Percentiles rank a stretch among this genome's conserved stretches.
phyloP scores from a whole-genome alignment of 1,284 basidiomycete genomes.

The Ceratobasidium sp. region DNA sequence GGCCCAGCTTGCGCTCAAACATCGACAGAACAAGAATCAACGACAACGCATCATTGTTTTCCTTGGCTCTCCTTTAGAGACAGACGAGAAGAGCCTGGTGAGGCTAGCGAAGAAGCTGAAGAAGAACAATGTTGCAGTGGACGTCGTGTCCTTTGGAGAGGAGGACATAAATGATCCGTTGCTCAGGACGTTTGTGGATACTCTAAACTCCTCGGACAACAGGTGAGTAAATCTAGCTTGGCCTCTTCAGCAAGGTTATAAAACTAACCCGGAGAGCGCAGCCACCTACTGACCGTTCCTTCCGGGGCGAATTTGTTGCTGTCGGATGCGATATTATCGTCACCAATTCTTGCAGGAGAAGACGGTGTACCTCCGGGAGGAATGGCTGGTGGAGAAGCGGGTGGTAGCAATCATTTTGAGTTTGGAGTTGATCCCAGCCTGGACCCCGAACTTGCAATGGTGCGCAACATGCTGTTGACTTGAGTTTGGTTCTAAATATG shows the following conservation, averaged over 20 bases:
- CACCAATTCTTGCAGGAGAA: conserved; percentile 86
- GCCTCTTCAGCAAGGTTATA: conserved; percentile 9
- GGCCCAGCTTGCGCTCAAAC: conserved; percentile 96
- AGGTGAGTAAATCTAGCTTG: conserved; percentile 69
- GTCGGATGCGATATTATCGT: conserved; percentile 86
- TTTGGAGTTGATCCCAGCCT: conserved; percentile 95
- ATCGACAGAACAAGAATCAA: conserved; percentile 98
- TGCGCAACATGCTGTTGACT: conserved; percentile 56
- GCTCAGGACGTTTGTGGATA: conserved; percentile 82
- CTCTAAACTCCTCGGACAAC: conserved; percentile 82
- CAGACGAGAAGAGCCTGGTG: conserved; percentile 82
- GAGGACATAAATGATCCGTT: conserved; percentile 69
- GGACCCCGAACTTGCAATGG: conserved; percentile 98
- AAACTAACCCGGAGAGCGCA: conserved; percentile 55
- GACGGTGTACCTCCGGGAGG: conserved; percentile 66
- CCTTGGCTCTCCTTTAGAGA: conserved; percentile 86
- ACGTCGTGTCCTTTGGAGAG: conserved; percentile 87
- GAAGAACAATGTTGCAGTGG: conserved; percentile 99
- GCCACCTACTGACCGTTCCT: conserved; percentile 87
- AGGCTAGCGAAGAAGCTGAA: conserved; percentile 97
- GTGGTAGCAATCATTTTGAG: conserved; percentile 74
- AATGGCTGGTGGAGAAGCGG: conserved; percentile 63
- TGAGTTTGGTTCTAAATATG: neutral
- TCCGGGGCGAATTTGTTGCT: conserved; percentile 80
- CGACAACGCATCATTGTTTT: conserved; percentile 96